A percentile compares a stretch with the other conserved stretches of the same genome.
Conservation (phyloP, 1,284 basidiomycete genomes). For the Ceratobasidium sp. region DNA sequence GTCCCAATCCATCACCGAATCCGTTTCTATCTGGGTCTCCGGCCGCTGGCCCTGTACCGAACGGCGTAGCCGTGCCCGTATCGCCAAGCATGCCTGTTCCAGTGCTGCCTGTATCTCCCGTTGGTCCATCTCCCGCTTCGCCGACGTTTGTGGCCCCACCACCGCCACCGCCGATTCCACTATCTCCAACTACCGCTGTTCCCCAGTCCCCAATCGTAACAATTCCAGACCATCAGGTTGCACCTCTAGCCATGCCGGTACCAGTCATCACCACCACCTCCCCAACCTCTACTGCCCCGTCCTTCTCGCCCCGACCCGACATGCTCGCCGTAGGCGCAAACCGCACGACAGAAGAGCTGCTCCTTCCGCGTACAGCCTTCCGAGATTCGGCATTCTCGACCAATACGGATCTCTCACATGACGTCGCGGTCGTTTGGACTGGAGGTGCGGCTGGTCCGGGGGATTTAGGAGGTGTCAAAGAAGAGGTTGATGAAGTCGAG, state of each 20-base stretch:
- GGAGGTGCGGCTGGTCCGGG: background rate
- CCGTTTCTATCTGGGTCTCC: conserved; percentile 5
- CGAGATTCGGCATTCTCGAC: conserved; percentile 38
- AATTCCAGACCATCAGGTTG: background rate
- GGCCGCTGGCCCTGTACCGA: background rate
- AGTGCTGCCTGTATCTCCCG: background rate
- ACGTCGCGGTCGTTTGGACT: conserved; percentile 35
- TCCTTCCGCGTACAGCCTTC: conserved; percentile 21
- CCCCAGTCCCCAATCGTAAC: background rate
- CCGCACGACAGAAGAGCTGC: conserved; percentile 32
- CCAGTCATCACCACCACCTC: background rate
- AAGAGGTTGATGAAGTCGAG: conserved; percentile 18
- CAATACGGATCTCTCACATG: conserved; percentile 36
- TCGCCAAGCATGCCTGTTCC: background rate
- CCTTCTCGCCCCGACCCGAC: conserved; percentile 2
- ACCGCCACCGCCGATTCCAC: conserved; percentile 24
- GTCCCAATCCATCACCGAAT: background rate
- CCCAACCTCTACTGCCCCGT: background rate
- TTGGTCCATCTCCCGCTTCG: background rate
- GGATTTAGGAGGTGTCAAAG: conserved; percentile 16
- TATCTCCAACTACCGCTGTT: background rate
- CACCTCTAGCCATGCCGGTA: conserved; percentile 8
- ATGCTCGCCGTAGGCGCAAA: conserved; percentile 4
- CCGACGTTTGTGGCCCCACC: conserved; percentile 27
- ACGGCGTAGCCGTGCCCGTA: background rate